Conservation (phyloP, 441 rosid species). For the Eruca vesicaria region DNA sequence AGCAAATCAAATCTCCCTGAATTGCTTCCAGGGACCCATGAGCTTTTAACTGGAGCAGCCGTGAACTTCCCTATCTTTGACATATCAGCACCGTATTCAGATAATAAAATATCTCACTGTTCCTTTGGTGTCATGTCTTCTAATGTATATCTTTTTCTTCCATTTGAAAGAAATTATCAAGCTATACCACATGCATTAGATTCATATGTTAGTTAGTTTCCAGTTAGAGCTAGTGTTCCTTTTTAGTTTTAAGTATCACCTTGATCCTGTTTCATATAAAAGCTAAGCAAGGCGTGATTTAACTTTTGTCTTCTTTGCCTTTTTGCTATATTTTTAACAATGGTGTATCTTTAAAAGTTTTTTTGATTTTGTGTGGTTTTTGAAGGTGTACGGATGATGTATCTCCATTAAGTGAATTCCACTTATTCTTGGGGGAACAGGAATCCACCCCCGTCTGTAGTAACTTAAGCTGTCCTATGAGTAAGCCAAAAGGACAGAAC, state of each 20-base stretch:
- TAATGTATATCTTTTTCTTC: neutral
- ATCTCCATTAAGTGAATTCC: slow-evolving; percentile 20
- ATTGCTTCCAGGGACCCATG: slow-evolving; percentile 52
- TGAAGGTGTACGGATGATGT: slow-evolving; percentile 24
- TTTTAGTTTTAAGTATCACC: neutral
- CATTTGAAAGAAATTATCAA: neutral
- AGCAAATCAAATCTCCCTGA: slow-evolving; percentile 19
- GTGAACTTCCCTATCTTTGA: slow-evolving; percentile 27
- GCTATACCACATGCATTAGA: neutral
- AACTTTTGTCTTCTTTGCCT: neutral
- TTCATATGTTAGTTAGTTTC: neutral
- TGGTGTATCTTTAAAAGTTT: slow-evolving; percentile 18
- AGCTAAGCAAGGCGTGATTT: neutral
- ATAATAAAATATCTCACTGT: slow-evolving; percentile 8
- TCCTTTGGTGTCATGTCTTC: neutral
- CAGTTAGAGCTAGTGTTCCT: neutral
- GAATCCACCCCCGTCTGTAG: slow-evolving; percentile 21
- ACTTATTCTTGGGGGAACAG: slow-evolving; percentile 16
- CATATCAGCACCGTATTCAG: slow-evolving; percentile 1
- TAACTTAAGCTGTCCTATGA: slow-evolving; percentile 14
- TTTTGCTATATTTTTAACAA: slow-evolving; percentile 25
- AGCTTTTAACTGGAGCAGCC: slow-evolving; percentile 25
- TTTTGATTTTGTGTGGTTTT: slow-evolving; percentile 6
- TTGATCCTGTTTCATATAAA: neutral
- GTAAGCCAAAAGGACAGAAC: slow-evolving; percentile 20